Percentiles rank a stretch among this genome's conserved stretches.
phyloP scores from a whole-genome alignment of 805 yeast species.

The Pichia occidentalis region DNA sequence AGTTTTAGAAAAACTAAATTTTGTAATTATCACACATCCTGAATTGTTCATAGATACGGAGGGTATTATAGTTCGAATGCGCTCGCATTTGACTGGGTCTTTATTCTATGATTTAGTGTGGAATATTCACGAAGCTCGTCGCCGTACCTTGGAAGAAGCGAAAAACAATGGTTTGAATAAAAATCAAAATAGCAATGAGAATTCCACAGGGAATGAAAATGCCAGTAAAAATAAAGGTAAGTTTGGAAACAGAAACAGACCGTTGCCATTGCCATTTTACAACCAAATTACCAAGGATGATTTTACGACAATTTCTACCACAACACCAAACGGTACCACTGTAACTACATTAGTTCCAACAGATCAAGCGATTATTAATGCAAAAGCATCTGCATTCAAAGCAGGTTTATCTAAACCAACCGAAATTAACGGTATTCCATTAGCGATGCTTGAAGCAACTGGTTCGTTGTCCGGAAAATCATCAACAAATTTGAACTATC shows the following conservation, averaged over 20 bases:
- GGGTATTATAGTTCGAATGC: constrained; percentile 77
- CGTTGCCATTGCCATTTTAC: constrained; percentile 80
- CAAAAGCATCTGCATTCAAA: constrained; percentile 50
- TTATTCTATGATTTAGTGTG: constrained; percentile 86
- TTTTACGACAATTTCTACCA: constrained; percentile 75
- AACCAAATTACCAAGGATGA: constrained; percentile 87
- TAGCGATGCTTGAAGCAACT: constrained; percentile 65
- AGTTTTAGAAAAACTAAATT: constrained; percentile 80
- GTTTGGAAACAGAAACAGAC: constrained; percentile 23
- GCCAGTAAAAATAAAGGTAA: background rate
- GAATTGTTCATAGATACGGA: constrained; percentile 57
- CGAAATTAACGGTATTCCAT: constrained; percentile 34
- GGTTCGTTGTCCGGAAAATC: constrained; percentile 44
- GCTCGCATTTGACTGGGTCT: constrained; percentile 88
- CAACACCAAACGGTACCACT: constrained; percentile 90
- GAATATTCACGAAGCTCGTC: constrained; percentile 90
- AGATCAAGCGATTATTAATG: constrained; percentile 61
- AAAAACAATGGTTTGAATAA: too few species aligned
- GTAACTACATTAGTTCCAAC: constrained; percentile 86
- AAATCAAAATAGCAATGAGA: too few species aligned
- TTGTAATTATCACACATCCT: constrained; percentile 81
- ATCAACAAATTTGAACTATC: too few species aligned
- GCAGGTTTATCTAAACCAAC: constrained; percentile 46
- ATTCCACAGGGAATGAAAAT: too few species aligned
- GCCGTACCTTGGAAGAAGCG: constrained; percentile 46